Evolutionary conservation across 768 basidiomycete species (phyloP), one percentile per base, ranked within the genome.

Genomic region (Xanthoconium stramineum): DNA sequence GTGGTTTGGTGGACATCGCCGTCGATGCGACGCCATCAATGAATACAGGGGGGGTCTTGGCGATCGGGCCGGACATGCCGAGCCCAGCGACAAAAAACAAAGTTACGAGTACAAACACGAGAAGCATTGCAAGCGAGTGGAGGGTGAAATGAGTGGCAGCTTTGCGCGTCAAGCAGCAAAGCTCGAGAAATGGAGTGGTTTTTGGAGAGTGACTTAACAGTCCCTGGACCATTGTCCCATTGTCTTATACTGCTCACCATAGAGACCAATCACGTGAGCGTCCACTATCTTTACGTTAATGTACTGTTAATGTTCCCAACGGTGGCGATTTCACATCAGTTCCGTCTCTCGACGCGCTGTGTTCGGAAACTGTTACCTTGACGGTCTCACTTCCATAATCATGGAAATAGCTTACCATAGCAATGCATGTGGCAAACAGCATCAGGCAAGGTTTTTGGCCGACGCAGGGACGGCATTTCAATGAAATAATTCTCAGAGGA

Each of bases 71-170:
- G 51, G 61, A 57, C 6, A 42, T 13, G 6, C 49, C 32, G 43
- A 63, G 24, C 17, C 50, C 45, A 3, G 51, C 47, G 6, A 62
- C 28, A 19, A 62, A 52, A 30, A 61, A 29, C 33, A 61, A 36
- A 15, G 52, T 46, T 15, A 69, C 15, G 12, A 64, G 30, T 28
- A 57, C 46, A 57, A 61, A 44, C 43, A 50, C 11, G 48, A 46
- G 3, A 19, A 58, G 17, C 68, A 69, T 69, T 1, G 35, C 33
- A 51, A 70, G 32, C 40, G 60, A 67, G 49, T 28, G 60, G 47
- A 2, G 32, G 50, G 12, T 6, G 39, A 53, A 69, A 64, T 1
- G 65, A 68, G 45, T 2, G 67, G 50, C 35, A 38, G 61, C 24
- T 50, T 50, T 30, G 46, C n/a, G 53, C 62, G 58, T 59, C 62